Percentiles rank a stretch among this genome's conserved stretches.
Evolutionary conservation across 306 rosid species (phyloP).

Genomic region (Betula pendula): DNA sequence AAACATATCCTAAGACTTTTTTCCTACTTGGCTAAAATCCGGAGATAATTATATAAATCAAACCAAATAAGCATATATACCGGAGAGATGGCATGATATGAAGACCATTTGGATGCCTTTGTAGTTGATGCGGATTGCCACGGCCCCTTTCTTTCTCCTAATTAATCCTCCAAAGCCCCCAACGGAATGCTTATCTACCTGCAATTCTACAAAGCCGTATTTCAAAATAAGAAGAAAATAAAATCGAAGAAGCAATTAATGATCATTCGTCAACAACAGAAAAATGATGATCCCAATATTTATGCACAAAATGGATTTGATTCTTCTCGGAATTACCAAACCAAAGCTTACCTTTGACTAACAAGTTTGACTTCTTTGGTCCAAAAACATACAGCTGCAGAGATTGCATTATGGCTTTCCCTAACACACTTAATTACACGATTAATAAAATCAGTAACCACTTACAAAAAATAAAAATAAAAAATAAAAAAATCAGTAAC

Average conservation of each 20-base stretch:
- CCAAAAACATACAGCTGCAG: constrained; percentile 77
- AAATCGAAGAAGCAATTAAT: not conserved
- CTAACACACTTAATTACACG: constrained; percentile 58
- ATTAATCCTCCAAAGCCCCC: constrained; percentile 73
- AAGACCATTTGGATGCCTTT: constrained; percentile 62
- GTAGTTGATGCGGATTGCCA: constrained; percentile 61
- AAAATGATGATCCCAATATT: not conserved
- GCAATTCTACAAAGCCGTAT: constrained; percentile 36
- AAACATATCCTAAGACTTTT: too few species aligned
- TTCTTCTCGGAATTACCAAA: not conserved
- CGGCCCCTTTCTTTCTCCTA: constrained; percentile 83
- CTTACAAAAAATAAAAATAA: too few species aligned
- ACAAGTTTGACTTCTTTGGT: constrained; percentile 47
- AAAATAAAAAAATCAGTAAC: constrained; percentile 25
- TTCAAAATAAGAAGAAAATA: not conserved
- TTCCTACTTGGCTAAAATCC: too few species aligned
- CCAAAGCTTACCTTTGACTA: constrained; percentile 43
- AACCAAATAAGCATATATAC: too few species aligned
- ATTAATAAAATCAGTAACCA: constrained; percentile 11
- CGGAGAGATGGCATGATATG: constrained; percentile 79
- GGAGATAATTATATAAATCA: too few species aligned
- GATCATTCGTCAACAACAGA: not conserved
- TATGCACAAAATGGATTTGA: not conserved
- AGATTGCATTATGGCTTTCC: constrained; percentile 67
- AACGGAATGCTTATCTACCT: constrained; percentile 52